Percentiles rank a stretch among this genome's conserved stretches.
Evolutionary conservation across 1,284 basidiomycete genomes (phyloP).

Genomic region (Amylostereum areolatum): DNA sequence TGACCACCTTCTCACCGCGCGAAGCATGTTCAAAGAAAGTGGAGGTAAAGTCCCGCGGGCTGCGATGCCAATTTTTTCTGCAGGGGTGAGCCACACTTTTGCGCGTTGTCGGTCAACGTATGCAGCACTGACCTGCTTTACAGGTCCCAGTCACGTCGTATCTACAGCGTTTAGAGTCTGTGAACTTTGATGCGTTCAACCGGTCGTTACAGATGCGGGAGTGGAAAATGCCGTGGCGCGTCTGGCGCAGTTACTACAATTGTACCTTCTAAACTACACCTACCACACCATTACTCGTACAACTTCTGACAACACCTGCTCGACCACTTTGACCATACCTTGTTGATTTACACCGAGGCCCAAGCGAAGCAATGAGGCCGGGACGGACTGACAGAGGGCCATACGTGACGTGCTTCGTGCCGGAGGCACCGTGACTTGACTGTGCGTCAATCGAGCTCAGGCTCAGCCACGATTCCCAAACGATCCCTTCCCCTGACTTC

Average conservation of each 20-base stretch:
- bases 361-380: not conserved
- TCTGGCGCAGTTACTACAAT: conserved; percentile 73
- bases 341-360: not conserved
- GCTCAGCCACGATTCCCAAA: not conserved
- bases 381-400: not conserved
- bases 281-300: conserved; percentile 7
- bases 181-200: conserved; percentile 78
- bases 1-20: conserved; percentile 84
- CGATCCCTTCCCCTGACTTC: not conserved
- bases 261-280: conserved; percentile 40
- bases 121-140: not conserved
- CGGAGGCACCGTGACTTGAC: not conserved
- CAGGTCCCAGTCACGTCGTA: conserved; percentile 76
- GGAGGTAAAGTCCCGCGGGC: conserved; percentile 55
- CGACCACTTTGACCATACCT: not conserved
- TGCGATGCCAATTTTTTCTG: conserved; percentile 76
- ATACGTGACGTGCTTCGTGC: not conserved
- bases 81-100: conserved; percentile 52
- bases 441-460: not conserved
- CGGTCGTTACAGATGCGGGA: conserved; percentile 35
- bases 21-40: conserved; percentile 66
- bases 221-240: conserved; percentile 83
- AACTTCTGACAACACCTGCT: not conserved
- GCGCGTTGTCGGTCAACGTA: conserved; percentile 1
- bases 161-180: conserved; percentile 68